phyloP scores from a whole-genome alignment of 1,284 basidiomycete genomes.

The Cryptococcus jaspeensis region DNA sequence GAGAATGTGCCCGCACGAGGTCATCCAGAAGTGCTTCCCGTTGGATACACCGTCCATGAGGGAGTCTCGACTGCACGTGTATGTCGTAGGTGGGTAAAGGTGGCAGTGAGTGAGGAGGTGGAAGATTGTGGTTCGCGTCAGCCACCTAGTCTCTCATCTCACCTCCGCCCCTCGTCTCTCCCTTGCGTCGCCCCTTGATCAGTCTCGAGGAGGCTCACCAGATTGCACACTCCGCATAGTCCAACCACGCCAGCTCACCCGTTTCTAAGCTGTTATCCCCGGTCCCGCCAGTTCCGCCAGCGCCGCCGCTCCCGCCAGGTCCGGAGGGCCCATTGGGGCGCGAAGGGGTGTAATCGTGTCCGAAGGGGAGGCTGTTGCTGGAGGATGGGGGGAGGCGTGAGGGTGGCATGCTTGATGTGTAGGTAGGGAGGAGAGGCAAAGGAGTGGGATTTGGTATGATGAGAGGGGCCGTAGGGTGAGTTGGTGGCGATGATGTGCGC shows the following conservation, averaged over 20 bases:
- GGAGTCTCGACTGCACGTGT: not conserved
- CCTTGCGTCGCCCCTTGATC: not conserved
- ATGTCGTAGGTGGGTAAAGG: too few relatives aligned
- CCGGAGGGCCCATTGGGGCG: not conserved
- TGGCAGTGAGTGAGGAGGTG: too few relatives aligned
- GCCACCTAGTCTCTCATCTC: not conserved
- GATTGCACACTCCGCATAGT: conserved; percentile 5
- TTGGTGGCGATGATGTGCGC: not conserved
- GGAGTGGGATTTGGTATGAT: not conserved
- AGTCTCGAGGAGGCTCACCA: conserved; percentile 1
- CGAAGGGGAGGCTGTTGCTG: not conserved
- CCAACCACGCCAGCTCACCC: conserved; percentile 6
- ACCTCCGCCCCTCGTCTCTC: not conserved
- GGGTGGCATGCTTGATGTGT: not conserved
- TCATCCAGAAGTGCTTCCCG: conserved; percentile 37
- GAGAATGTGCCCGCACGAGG: conserved; percentile 43
- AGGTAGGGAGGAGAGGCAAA: too few relatives aligned
- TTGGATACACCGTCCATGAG: conserved; percentile 5
- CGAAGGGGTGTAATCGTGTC: not conserved
- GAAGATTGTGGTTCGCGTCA: too few relatives aligned
- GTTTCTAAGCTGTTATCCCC: not conserved
- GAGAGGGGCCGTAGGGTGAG: not conserved
- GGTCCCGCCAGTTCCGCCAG: too few relatives aligned
- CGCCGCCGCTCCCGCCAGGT: not conserved
- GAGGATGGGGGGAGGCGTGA: not conserved